Evolutionary conservation across 345 rosid species (phyloP).

Genomic region (Firmiana major): DNA sequence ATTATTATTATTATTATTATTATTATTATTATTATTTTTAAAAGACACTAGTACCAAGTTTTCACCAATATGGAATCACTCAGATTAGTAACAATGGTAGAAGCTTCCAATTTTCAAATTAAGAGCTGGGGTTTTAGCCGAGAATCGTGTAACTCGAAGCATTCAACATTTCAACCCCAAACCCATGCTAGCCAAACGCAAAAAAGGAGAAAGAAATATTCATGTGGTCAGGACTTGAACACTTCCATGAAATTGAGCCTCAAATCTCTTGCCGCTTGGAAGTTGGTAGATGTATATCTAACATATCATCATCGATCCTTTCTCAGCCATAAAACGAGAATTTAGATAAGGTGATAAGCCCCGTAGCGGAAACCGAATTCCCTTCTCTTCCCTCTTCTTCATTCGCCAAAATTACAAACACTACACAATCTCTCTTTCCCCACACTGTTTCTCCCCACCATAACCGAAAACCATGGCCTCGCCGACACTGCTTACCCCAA

Average conservation of each 20-base stretch:
- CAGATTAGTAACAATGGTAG: too few relatives aligned
- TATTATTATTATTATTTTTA: too few relatives aligned
- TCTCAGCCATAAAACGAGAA: conserved; percentile 31
- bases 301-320: conserved; percentile 17
- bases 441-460: not conserved
- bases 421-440: conserved; percentile 4
- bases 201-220: too few relatives aligned
- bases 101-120: too few relatives aligned
- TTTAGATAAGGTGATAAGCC: conserved; percentile 85
- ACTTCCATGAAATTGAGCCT: not conserved
- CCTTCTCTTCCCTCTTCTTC: not conserved
- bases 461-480: conserved; percentile 54
- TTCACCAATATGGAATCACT: too few relatives aligned
- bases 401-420: conserved; percentile 12
- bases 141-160: too few relatives aligned
- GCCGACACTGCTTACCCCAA: conserved; percentile 56
- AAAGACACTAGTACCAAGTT: too few relatives aligned
- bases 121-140: too few relatives aligned
- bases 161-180: too few relatives aligned
- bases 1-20: too few relatives aligned
- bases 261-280: not conserved
- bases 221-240: not conserved
- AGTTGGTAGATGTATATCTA: not conserved
- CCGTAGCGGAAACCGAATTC: conserved; percentile 53
- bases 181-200: too few relatives aligned